Percentiles rank a stretch among this genome's conserved stretches.
Conservation (phyloP, 1,284 basidiomycete genomes). For the Malassezia globosa region DNA sequence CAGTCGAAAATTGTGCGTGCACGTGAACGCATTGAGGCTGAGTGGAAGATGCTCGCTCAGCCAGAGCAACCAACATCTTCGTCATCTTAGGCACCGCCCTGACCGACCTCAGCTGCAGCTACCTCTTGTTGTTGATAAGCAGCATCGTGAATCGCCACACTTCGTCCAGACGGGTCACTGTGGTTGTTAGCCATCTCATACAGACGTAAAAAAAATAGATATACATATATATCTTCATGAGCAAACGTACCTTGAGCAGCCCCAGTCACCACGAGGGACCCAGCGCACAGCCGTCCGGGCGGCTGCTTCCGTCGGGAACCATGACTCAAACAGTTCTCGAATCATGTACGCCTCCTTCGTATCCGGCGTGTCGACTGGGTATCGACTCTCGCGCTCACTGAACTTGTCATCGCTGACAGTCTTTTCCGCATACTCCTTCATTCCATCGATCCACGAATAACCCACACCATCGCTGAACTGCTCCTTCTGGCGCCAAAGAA, state of each 20-base stretch:
- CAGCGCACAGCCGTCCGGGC: constrained; percentile 70
- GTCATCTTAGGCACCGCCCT: too few species aligned
- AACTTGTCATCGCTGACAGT: constrained; percentile 73
- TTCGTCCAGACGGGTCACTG: constrained; percentile 84
- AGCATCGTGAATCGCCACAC: constrained; percentile 86
- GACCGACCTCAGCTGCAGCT: background rate
- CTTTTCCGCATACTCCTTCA: constrained; percentile 74
- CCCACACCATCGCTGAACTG: constrained; percentile 99
- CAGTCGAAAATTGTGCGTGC: constrained; percentile 94
- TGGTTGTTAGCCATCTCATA: background rate
- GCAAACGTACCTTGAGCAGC: constrained; percentile 55
- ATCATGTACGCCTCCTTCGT: constrained; percentile 97
- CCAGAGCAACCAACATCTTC: constrained; percentile 3
- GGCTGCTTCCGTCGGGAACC: constrained; percentile 65
- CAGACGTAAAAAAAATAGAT: too few species aligned
- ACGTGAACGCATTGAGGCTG: constrained; percentile 82
- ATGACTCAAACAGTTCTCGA: constrained; percentile 78
- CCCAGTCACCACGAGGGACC: constrained; percentile 72
- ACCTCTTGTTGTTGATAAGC: too few species aligned
- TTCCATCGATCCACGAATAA: constrained; percentile 99
- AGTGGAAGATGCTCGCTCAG: constrained; percentile 48
- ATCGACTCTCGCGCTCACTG: constrained; percentile 63
- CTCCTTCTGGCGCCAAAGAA: constrained; percentile 98
- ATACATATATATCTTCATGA: background rate
- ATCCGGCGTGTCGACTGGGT: constrained; percentile 71